Evolutionary conservation across 2,329 filamentous ascomycete genomes (phyloP).

Genomic region (Sarocladium kiliense): DNA sequence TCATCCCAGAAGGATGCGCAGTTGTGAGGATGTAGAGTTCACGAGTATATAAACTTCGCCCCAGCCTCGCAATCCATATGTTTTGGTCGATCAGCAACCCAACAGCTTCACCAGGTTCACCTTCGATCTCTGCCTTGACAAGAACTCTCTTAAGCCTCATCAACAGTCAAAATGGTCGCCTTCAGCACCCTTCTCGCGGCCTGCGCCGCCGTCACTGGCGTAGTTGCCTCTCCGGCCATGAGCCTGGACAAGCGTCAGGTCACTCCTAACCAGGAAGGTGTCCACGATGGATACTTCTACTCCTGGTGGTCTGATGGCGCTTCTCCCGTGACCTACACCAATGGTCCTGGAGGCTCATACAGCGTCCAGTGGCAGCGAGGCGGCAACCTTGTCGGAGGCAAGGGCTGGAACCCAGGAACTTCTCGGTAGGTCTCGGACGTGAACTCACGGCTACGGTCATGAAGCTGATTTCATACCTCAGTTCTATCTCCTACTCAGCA

Average conservation of each 20-base stretch:
- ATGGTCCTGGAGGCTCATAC: slow-evolving; percentile 34
- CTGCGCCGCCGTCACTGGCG: slow-evolving; percentile 6
- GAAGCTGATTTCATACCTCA: slow-evolving; percentile 9
- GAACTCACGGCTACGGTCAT: too few species aligned
- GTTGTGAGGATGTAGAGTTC: neutral
- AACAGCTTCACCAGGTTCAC: neutral
- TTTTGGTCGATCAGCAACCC: neutral
- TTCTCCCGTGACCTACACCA: slow-evolving; percentile 33
- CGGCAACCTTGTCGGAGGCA: slow-evolving; percentile 52
- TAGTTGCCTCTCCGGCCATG: slow-evolving; percentile 7
- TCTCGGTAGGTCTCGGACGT: slow-evolving; percentile 32
- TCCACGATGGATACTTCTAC: slow-evolving; percentile 36
- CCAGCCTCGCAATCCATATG: neutral
- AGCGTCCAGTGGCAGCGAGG: slow-evolving; percentile 34
- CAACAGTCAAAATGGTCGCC: slow-evolving; percentile 5
- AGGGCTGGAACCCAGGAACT: slow-evolving; percentile 51
- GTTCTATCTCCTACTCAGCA: slow-evolving; percentile 21
- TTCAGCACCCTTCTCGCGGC: slow-evolving; percentile 11
- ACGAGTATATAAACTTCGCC: neutral
- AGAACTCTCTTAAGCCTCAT: neutral
- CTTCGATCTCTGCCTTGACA: neutral
- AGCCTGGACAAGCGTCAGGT: slow-evolving; percentile 9
- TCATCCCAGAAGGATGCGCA: neutral
- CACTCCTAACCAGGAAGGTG: slow-evolving; percentile 25
- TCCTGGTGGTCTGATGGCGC: slow-evolving; percentile 38